Percentiles rank a stretch among this genome's conserved stretches.
These are phyloP conservation scores for barley (Hordeum vulgare) DNA, from an alignment of 176 grass and related monocot species.

Conservation along the genomic window DNA sequence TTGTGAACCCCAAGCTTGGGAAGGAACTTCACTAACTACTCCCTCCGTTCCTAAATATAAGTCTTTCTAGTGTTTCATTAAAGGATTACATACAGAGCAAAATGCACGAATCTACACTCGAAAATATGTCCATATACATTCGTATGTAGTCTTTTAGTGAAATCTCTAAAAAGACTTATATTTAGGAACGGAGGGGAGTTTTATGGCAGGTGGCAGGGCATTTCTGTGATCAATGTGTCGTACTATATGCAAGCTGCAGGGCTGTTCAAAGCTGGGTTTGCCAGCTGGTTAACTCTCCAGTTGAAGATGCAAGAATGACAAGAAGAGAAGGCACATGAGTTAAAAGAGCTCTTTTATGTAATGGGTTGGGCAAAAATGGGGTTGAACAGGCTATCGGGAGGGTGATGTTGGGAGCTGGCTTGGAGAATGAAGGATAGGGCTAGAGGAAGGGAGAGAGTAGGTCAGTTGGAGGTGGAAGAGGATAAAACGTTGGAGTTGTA, in stretches of 20 bases:
- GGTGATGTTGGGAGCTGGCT: not conserved
- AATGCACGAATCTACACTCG: no score
- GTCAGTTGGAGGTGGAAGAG: not conserved
- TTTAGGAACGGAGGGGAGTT: no score
- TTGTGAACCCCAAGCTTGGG: not conserved
- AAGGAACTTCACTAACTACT: not conserved
- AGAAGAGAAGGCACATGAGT: not conserved
- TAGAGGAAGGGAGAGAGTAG: not conserved
- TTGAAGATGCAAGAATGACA: not conserved
- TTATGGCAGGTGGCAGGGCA: not conserved
- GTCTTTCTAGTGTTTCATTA: no score
- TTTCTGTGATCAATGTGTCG: no score
- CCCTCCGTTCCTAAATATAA: no score
- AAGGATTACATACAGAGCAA: no score
- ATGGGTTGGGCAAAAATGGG: not conserved
- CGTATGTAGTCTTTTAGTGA: no score
- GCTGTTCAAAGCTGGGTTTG: not conserved
- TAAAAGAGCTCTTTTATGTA: not conserved
- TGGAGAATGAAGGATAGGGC: not conserved
- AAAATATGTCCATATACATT: no score
- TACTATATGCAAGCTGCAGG: not conserved
- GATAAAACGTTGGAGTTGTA: not conserved
- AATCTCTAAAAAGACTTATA: no score
- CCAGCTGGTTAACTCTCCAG: not conserved
- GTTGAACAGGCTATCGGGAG: not conserved